Evolutionary conservation across 2,329 filamentous ascomycete species (phyloP), one percentile per base, ranked within the genome.

Genomic region (Endoconidiophora laricicola): DNA sequence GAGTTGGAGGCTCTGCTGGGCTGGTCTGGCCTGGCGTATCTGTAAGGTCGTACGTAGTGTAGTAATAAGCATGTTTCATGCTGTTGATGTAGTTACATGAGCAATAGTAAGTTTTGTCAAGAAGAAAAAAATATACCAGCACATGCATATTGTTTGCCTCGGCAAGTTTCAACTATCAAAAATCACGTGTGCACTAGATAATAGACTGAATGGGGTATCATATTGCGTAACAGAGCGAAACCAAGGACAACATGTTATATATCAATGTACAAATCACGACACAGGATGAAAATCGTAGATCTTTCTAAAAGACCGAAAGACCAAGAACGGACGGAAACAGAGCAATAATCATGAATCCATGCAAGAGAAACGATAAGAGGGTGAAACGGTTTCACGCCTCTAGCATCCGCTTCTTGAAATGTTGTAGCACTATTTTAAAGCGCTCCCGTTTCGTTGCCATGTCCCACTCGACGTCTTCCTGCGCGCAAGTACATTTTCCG

Each of bases 1-100:
- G 84, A 91, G 68, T 61, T 88, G 59, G 79, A 82, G 57, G 69
- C 70, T 2, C 63, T 77, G 52, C 55, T 84, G 26, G 72, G 73
- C 16, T 83, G 81, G 57, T 72, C 71, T 52, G 83, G 82, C 0
- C 61, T 87, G 60, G 67, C 65, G 22, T 79, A 74, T 61, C 29
- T 33, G 12, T 33, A 12, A 18, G 39, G 29, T 33, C 16, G 16
- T 18, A 18, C 16, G 12, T 33, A 33, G 29, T 33, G 29, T 33
- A 9, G 9, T 33, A 33, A 33, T 33, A 10, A 33, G 29, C 16
- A 18, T 18, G 16, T 18, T 18, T 18, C 16, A 18, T 18, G 16
- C 16, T 18, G 16, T 18, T 18, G 16, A 18, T 18, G 16, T 18
- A 18, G 16, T 18, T 18, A 33, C 7, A 41, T 9, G 16, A 41